phyloP scores from a whole-genome alignment of 805 yeast genomes.

The Tetrapisispora namnaoensis region DNA sequence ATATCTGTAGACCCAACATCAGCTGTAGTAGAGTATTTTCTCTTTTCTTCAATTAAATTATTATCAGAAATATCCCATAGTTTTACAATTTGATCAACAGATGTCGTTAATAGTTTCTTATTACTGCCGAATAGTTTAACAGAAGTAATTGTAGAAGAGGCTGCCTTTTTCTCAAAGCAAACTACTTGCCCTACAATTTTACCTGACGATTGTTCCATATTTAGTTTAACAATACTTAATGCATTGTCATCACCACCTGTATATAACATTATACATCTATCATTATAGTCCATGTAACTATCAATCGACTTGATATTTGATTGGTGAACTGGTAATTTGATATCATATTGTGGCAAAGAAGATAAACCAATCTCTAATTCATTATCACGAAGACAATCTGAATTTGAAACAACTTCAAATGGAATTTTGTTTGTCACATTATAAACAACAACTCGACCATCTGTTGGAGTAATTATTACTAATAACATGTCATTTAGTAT shows the following conservation, averaged over 20 bases:
- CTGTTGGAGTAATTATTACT: slow-evolving; percentile 63
- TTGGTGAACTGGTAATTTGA: slow-evolving; percentile 59
- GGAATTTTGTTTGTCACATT: slow-evolving; percentile 32
- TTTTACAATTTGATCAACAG: slow-evolving; percentile 76
- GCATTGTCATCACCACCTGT: slow-evolving; percentile 96
- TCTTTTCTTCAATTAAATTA: slow-evolving; percentile 27
- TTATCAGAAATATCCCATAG: slow-evolving; percentile 43
- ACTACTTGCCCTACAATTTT: slow-evolving; percentile 18
- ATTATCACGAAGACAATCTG: slow-evolving; percentile 6
- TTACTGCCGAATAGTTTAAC: slow-evolving; percentile 31
- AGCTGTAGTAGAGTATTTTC: slow-evolving; percentile 69
- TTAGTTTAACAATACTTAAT: slow-evolving; percentile 35
- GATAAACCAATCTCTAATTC: neutral
- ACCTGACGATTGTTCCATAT: slow-evolving; percentile 14
- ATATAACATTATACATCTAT: slow-evolving; percentile 30
- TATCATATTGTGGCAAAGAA: slow-evolving; percentile 7
- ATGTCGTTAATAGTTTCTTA: slow-evolving; percentile 43
- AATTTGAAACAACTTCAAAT: slow-evolving; percentile 8
- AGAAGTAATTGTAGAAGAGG: slow-evolving; percentile 79
- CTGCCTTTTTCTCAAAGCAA: slow-evolving; percentile 46
- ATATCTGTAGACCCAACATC: slow-evolving; percentile 74
- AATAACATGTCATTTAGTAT: slow-evolving; percentile 21
- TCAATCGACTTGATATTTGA: slow-evolving; percentile 69
- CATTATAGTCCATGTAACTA: slow-evolving; percentile 11
- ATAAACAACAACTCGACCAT: slow-evolving; percentile 67